Conservation (phyloP, 345 rosid genomes). For the Citrus reticulata region DNA sequence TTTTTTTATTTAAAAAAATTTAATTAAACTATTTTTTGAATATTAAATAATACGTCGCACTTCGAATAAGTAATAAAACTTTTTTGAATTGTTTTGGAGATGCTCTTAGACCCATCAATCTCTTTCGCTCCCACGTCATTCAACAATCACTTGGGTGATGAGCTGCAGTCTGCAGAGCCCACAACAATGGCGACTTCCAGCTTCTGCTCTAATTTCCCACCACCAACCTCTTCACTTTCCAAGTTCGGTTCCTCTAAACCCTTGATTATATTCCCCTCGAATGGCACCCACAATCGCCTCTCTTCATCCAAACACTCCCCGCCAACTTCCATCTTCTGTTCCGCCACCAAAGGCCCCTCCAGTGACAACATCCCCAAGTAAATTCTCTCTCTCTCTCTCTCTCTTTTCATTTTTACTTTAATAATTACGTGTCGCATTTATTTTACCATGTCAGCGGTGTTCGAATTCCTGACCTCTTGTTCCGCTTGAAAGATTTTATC, state of each 20-base stretch:
- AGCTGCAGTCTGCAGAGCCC: not conserved
- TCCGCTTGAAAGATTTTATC: too few relatives aligned
- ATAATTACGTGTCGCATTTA: not conserved
- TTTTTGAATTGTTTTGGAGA: too few relatives aligned
- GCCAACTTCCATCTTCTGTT: slow-evolving; percentile 27
- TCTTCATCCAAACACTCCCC: slow-evolving; percentile 18
- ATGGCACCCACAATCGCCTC: slow-evolving; percentile 16
- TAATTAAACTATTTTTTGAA: too few relatives aligned
- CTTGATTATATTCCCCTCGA: slow-evolving; percentile 17
- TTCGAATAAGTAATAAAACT: too few relatives aligned
- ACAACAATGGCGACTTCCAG: slow-evolving; percentile 26
- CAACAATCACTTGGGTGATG: not conserved
- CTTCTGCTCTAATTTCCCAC: slow-evolving; percentile 21
- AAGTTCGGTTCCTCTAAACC: slow-evolving; percentile 22
- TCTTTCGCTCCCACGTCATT: not conserved
- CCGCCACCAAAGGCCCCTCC: slow-evolving; percentile 31
- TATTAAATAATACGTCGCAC: too few relatives aligned
- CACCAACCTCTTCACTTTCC: slow-evolving; percentile 22
- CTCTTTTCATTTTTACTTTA: not conserved
- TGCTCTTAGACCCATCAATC: too few relatives aligned
- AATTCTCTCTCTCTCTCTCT: not conserved
- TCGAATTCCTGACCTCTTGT: not conserved
- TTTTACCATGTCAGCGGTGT: not conserved
- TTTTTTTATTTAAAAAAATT: too few relatives aligned
- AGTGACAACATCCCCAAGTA: slow-evolving; percentile 54